phyloP scores from a whole-genome alignment of 2,329 filamentous ascomycete genomes.

The Sphaerostilbella broomeana region DNA sequence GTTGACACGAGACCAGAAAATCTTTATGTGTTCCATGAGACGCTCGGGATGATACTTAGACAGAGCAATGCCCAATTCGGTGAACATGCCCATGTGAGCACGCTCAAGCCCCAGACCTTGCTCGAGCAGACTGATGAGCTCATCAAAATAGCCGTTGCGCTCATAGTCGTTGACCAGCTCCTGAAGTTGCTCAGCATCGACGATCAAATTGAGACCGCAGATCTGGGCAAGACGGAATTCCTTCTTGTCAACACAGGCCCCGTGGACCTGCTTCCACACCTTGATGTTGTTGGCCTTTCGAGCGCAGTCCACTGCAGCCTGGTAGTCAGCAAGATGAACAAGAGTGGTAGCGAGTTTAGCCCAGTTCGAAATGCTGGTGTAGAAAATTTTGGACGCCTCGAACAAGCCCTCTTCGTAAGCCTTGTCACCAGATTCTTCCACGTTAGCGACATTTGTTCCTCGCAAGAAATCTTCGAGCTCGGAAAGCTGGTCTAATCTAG shows the following conservation, averaged over 20 bases:
- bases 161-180: slow-evolving; percentile 96
- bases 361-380: slow-evolving; percentile 97
- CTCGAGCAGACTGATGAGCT: slow-evolving; percentile 90
- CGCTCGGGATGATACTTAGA: slow-evolving; percentile 93
- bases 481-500: slow-evolving; percentile 80
- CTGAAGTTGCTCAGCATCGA: slow-evolving; percentile 92
- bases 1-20: slow-evolving; percentile 98
- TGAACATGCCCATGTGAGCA: slow-evolving; percentile 97
- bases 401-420: slow-evolving; percentile 91
- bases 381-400: slow-evolving; percentile 98
- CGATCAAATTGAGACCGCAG: slow-evolving; percentile 94
- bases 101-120: slow-evolving; percentile 89
- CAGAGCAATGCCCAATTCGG: slow-evolving; percentile 81
- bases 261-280: slow-evolving; percentile 98
- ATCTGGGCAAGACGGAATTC: slow-evolving; percentile 98
- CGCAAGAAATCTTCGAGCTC: slow-evolving; percentile 96
- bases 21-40: slow-evolving; percentile 96
- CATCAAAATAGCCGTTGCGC: slow-evolving; percentile 94
- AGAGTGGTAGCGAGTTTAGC: slow-evolving; percentile 96
- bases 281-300: slow-evolving; percentile 99
- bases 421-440: slow-evolving; percentile 97
- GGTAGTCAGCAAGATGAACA: slow-evolving; percentile 95
- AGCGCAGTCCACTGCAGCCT: slow-evolving; percentile 93
- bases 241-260: slow-evolving; percentile 93
- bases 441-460: slow-evolving; percentile 86